Evolutionary conservation across 257 asterid species (phyloP), one percentile per base, ranked within the genome.

Genomic region (Solanum medicagineum): DNA sequence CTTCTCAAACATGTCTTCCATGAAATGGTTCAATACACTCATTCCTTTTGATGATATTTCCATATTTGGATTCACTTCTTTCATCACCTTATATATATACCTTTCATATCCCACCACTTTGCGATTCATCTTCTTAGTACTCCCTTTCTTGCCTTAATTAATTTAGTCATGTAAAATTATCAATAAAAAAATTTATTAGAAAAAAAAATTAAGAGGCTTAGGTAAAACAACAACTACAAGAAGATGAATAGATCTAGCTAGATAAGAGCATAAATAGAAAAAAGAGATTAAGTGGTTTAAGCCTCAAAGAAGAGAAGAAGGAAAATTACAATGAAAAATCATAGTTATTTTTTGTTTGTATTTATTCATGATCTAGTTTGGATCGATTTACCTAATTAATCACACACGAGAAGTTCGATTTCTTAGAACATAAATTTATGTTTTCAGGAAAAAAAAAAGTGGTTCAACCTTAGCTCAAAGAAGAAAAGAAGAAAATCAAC

Each of bases 11-110:
- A 95, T 92, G 45, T 95, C 97, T 16, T 45, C 40, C 95, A 94
- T 93, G 90, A 92, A 40, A 79, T 93, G 93, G 86, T 94, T 89
- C 1, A 94, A 51, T 0, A 94, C 74, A 55, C 90, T 88, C 97
- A 95, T 95, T 1, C 96, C 97, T 86, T 88, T 92, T 2, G 93
- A 88, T 13, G 97, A 91, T 4, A 95, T 92, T 10, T 94, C 96
- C 90, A 92, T 45, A 0, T 92, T 97, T 6, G 98, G 98, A 32
- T 95, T 97, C 83, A 95, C 99, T 81, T 95, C 95, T 84, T 94
- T 95, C 97, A 94, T 81, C 69, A 95, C 97, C 87, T 59, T 89
- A 22, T 42, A 90, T 71, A 90, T 71, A 94, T n/a, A n/a, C n/a
- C n/a, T n/a, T n/a, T n/a, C n/a, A n/a, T n/a, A n/a, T n/a, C n/a